A percentile compares a stretch with the other conserved stretches of the same genome.
phyloP scores from a whole-genome alignment of 495 filamentous ascomycete genomes.

The Aspergillus steynii region DNA sequence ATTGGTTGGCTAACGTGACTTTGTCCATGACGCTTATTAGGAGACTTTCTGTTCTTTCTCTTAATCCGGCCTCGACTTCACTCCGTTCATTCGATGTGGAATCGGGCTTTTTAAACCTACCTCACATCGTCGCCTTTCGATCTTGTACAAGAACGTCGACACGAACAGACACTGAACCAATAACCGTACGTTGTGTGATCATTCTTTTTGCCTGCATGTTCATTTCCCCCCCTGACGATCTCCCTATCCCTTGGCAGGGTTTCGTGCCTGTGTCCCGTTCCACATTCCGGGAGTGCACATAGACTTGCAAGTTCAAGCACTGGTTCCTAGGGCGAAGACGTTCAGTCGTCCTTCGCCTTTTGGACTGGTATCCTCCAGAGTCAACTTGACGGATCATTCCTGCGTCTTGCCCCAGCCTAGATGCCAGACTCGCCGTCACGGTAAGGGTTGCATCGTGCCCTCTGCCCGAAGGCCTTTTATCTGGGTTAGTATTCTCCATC shows the following conservation, averaged over 20 bases:
- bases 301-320: constrained; percentile 28
- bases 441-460: constrained; percentile 63
- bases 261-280: constrained; percentile 44
- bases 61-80: constrained; percentile 20
- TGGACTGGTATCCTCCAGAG: constrained; percentile 42
- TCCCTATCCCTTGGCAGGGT: constrained; percentile 48
- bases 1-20: constrained; percentile 10
- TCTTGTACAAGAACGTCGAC: constrained; percentile 21
- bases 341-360: constrained; percentile 70
- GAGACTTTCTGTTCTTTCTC: constrained; percentile 17
- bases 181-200: constrained; percentile 37
- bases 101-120: constrained; percentile 19
- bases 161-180: constrained; percentile 31
- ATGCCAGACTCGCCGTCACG: constrained; percentile 60
- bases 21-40: constrained; percentile 3
- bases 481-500: constrained; percentile 48
- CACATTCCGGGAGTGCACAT: constrained; percentile 55
- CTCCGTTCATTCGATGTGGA: constrained; percentile 29
- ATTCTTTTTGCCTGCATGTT: constrained; percentile 32
- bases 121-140: constrained; percentile 15
- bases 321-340: constrained; percentile 62
- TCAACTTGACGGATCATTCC: constrained; percentile 48
- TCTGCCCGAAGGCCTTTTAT: constrained; percentile 48
- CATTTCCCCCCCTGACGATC: constrained; percentile 44
- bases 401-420: constrained; percentile 53